These are phyloP conservation scores for Kuraishia piskuri DNA, from an alignment of 805 yeast genomes.

Conservation along the genomic window DNA sequence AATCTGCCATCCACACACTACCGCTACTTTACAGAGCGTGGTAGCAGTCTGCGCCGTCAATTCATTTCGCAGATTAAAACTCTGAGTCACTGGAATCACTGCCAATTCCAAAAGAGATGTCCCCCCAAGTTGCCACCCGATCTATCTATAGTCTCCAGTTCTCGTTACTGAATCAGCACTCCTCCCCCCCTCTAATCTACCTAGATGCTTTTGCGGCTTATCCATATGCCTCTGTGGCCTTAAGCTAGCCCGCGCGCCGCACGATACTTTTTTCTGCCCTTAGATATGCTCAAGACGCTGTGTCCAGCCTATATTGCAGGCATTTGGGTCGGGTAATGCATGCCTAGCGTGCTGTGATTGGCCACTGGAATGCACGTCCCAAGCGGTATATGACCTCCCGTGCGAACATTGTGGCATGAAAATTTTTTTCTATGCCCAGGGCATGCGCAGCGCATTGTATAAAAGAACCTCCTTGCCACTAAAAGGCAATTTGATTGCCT, in stretches of 20 bases:
- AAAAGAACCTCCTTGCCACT: constrained; percentile 1
- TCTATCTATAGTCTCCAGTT: too few species aligned
- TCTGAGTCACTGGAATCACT: too few species aligned
- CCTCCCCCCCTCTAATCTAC: not conserved
- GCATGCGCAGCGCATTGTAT: not conserved
- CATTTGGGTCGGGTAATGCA: not conserved
- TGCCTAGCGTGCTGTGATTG: not conserved
- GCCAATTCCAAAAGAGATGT: too few species aligned
- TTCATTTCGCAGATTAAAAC: too few species aligned
- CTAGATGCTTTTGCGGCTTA: not conserved
- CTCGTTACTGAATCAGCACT: too few species aligned
- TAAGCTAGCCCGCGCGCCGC: not conserved
- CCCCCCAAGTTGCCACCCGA: not conserved
- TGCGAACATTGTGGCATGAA: constrained; percentile 1
- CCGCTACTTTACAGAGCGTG: too few species aligned
- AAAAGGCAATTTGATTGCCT: not conserved
- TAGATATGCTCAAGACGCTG: not conserved
- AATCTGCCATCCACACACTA: too few species aligned
- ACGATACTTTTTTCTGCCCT: not conserved
- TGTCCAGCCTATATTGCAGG: not conserved
- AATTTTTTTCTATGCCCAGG: not conserved
- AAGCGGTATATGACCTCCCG: not conserved
- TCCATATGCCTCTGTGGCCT: not conserved
- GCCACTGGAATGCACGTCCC: not conserved
- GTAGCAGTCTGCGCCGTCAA: too few species aligned